Base-by-base conservation (phyloP, 1,284 basidiomycete genomes). In the Apiotrichum laibachii region DNA sequence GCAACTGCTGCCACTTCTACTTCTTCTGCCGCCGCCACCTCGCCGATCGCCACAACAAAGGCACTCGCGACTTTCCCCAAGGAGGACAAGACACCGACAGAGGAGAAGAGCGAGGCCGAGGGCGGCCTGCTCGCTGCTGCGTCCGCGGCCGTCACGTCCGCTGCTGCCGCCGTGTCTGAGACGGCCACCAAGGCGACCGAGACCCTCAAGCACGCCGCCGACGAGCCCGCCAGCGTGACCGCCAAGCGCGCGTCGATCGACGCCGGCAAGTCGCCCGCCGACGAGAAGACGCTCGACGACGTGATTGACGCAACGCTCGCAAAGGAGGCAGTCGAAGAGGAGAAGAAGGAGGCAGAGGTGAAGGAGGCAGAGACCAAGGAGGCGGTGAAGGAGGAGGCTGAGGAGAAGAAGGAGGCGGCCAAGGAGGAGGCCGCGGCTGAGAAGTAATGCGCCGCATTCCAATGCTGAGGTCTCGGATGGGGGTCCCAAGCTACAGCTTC, bases 261-360 rank as follows among this genome's bases (percentile, higher is more conserved):
- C 12, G 45, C 22, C 19, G 47, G 26, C 26, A 59, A 37, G 57
- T 44, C 3, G 35, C 26, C 44, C 22, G 48, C 43, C 12, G 53
- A 42, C 15, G 35, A 49, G 50, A 56, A 53, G 46, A 56, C 53
- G 19, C 57, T 65, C 40, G 63, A 65, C 50, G 63, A 65, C 42
- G 40, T 65, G 2, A 60, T 65, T 37, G 63, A 65, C 55, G 34
- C 50, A 44, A 61, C 60, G n/a, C 53, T 65, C 43, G 59, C 56
- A n/a, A 52, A 57, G 55, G 63, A 64, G 53, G 44, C 49, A 11
- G 22, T 56, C 44, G 60, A 56, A 31, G 57, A 56, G 42, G 57
- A 60, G 26, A 44, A 57, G 50, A 19, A 46, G 48, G 35, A 52
- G 26, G 44, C 50, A 6, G 16, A 44, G 39, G 43, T 35, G 48